Percentiles rank a stretch among this genome's conserved stretches.
These are phyloP conservation scores for Botrytis deweyae DNA, from an alignment of 2,329 filamentous ascomycete species.

Conservation along the genomic window DNA sequence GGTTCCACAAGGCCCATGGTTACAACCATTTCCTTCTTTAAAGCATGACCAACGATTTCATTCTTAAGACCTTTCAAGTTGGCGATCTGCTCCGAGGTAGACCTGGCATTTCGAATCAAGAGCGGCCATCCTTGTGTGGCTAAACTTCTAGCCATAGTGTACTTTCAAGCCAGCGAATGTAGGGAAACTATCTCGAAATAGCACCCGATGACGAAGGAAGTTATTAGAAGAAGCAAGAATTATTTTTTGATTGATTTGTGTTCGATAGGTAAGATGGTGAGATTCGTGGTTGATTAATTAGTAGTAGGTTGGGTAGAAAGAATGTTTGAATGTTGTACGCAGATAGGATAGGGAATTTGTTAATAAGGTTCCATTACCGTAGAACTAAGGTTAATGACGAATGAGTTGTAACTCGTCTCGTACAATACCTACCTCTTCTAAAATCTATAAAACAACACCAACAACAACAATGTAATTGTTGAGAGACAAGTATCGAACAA, in stretches of 20 bases:
- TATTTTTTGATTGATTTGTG: slow-evolving; percentile 1
- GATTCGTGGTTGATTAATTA: background rate
- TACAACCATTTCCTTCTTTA: slow-evolving; percentile 81
- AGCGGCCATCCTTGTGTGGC: slow-evolving; percentile 45
- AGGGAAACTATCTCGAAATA: background rate
- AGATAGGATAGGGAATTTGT: background rate
- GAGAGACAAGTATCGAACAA: too few species aligned
- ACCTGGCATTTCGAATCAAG: slow-evolving; percentile 56
- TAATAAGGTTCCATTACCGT: background rate
- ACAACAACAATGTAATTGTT: background rate
- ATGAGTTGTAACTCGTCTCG: background rate
- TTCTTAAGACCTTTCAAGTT: slow-evolving; percentile 79
- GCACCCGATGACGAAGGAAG: background rate
- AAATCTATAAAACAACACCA: background rate
- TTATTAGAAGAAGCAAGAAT: background rate
- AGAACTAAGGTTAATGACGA: background rate
- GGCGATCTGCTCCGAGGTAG: slow-evolving; percentile 52
- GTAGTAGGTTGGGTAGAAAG: background rate
- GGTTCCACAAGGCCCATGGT: slow-evolving; percentile 65
- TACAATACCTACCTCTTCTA: background rate
- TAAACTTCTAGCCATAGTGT: slow-evolving; percentile 19
- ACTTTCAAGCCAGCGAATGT: background rate
- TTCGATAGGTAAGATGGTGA: background rate
- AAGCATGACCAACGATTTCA: slow-evolving; percentile 81
- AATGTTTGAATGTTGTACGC: slow-evolving; percentile 6